phyloP scores from a whole-genome alignment of 75 land plant species.

The Cunninghamia lanceolata region DNA sequence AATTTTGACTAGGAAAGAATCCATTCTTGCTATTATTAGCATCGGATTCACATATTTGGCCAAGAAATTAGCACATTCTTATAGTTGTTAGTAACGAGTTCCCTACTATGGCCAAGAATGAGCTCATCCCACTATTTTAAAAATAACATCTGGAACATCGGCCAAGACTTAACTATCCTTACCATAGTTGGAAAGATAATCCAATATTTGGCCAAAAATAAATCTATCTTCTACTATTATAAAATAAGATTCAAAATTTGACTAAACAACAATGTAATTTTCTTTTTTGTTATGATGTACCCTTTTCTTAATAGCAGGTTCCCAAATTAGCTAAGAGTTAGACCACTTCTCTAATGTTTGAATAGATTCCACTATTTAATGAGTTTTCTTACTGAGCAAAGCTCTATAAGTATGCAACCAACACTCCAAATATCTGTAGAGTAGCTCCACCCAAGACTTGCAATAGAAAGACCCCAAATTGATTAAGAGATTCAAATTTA shows the following conservation, averaged over 20 bases:
- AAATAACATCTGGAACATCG: too few relatives aligned
- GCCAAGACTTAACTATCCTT: neutral
- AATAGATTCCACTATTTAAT: neutral
- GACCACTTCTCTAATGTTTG: neutral
- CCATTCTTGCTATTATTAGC: too few relatives aligned
- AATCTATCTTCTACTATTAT: too few relatives aligned
- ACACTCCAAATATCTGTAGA: slow-evolving; percentile 92
- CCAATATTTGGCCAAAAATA: neutral
- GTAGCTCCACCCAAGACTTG: slow-evolving; percentile 83
- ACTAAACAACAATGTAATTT: neutral
- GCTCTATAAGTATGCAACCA: slow-evolving; percentile 85
- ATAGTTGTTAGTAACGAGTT: neutral
- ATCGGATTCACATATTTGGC: too few relatives aligned
- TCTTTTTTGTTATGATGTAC: too few relatives aligned
- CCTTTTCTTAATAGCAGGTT: neutral
- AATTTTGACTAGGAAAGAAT: too few relatives aligned
- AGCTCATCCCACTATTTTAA: neutral
- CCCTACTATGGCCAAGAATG: neutral
- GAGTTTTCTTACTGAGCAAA: slow-evolving; percentile 59
- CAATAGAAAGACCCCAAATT: neutral
- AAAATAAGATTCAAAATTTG: neutral
- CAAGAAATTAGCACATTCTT: neutral
- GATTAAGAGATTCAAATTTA: neutral
- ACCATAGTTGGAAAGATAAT: neutral
- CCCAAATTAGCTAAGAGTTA: too few relatives aligned